Conservation (phyloP, 1,139 yeast genomes). For the Debaryomycetaceae sp. region DNA sequence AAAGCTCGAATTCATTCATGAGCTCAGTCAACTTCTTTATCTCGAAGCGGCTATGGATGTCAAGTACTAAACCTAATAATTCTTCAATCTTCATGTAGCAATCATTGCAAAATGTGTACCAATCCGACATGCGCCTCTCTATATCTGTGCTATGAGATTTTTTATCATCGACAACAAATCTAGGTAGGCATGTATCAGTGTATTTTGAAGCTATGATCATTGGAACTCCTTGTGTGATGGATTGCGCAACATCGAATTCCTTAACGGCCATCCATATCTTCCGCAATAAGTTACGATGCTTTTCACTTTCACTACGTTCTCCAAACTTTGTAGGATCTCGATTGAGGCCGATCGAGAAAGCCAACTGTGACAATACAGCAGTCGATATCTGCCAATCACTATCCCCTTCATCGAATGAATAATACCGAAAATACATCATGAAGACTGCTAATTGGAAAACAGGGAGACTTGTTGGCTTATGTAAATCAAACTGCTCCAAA, state of each 20-base stretch:
- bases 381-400: conserved; percentile 39
- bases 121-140: conserved; percentile 25
- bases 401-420: conserved; percentile 49
- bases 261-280: conserved; percentile 54
- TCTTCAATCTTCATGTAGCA: conserved; percentile 17
- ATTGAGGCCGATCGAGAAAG: conserved; percentile 45
- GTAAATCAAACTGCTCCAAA: conserved; percentile 19
- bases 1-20: conserved; percentile 28
- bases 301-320: conserved; percentile 18
- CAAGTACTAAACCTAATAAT: conserved; percentile 23
- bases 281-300: conserved; percentile 39
- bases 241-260: conserved; percentile 28
- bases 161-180: conserved; percentile 17
- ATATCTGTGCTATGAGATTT: conserved; percentile 25
- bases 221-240: conserved; percentile 40
- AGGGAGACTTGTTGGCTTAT: conserved; percentile 15
- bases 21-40: conserved; percentile 19
- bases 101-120: conserved; percentile 23
- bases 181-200: conserved; percentile 37
- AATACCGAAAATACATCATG: conserved; percentile 40
- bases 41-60: conserved; percentile 16
- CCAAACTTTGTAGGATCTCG: conserved; percentile 40
- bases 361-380: conserved; percentile 45
- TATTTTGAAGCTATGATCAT: conserved; percentile 24
- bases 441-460: conserved; percentile 31